These are phyloP conservation scores for Alloteropsis angusta DNA, from an alignment of 202 grass and related monocot genomes.

Conservation along the genomic window DNA sequence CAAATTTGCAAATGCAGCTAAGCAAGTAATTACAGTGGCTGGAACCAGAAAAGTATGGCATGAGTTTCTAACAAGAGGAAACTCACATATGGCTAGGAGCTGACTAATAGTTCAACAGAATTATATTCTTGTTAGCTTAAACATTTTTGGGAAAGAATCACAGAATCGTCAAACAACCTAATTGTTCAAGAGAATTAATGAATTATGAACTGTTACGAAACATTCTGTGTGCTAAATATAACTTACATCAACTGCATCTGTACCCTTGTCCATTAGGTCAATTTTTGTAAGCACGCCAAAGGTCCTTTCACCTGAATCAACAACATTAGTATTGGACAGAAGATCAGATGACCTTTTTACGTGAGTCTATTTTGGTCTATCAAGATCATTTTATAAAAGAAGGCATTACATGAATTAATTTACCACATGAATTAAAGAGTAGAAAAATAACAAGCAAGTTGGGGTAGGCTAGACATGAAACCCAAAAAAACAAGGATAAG, in stretches of 20 bases:
- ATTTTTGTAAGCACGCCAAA: slow-evolving; percentile 74
- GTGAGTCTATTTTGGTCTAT: not conserved
- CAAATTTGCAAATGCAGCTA: not conserved
- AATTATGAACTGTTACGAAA: not conserved
- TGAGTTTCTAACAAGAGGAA: not conserved
- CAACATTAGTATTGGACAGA: not conserved
- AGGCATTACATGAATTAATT: not conserved
- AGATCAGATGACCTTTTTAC: not conserved
- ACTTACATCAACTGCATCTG: slow-evolving; percentile 75
- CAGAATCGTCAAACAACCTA: not conserved
- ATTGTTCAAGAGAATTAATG: not conserved
- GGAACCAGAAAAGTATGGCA: not conserved
- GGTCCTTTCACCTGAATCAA: slow-evolving; percentile 56
- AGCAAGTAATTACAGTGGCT: not conserved
- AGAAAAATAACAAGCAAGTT: too few relatives aligned
- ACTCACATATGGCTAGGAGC: not conserved
- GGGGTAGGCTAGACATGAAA: too few relatives aligned
- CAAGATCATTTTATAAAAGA: not conserved
- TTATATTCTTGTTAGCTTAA: not conserved
- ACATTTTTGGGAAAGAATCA: not conserved
- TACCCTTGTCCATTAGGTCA: slow-evolving; percentile 85
- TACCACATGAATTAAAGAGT: too few relatives aligned
- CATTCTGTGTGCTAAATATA: not conserved
- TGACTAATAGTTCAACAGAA: not conserved
- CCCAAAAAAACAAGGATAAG: too few relatives aligned